Conservation (phyloP, 148 eudicot species). For the Gaultheria prostrata region DNA sequence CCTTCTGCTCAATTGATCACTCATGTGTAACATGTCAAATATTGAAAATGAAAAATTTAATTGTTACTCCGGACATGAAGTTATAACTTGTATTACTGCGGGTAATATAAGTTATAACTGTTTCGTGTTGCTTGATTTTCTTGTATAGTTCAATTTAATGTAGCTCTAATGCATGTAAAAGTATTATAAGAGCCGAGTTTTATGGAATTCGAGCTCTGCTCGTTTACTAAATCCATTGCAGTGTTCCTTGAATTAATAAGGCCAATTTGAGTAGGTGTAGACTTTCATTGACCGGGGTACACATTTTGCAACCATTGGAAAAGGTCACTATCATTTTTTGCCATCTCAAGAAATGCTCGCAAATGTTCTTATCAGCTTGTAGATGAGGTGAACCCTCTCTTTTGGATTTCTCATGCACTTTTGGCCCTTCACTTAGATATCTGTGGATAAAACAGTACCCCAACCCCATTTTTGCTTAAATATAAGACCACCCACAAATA, state of each 20-base stretch:
- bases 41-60: no score
- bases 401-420: slow-evolving; percentile 22
- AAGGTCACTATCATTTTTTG: neutral
- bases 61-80: no score
- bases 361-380: neutral
- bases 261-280: neutral
- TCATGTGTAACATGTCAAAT: no score
- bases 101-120: no score
- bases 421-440: slow-evolving; percentile 28
- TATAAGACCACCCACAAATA: neutral
- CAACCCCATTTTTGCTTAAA: neutral
- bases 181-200: no score
- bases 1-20: no score
- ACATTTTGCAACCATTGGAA: neutral
- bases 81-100: no score
- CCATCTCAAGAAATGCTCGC: neutral
- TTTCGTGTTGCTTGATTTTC: no score
- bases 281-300: neutral
- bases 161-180: no score
- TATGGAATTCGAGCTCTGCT: no score
- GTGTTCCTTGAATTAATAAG: neutral
- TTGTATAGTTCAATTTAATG: no score
- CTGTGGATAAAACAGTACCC: slow-evolving; percentile 18
- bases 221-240: no score
- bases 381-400: slow-evolving; percentile 14